phyloP scores from a whole-genome alignment of 129 eudicot species.

The Erigeron canadensis region DNA sequence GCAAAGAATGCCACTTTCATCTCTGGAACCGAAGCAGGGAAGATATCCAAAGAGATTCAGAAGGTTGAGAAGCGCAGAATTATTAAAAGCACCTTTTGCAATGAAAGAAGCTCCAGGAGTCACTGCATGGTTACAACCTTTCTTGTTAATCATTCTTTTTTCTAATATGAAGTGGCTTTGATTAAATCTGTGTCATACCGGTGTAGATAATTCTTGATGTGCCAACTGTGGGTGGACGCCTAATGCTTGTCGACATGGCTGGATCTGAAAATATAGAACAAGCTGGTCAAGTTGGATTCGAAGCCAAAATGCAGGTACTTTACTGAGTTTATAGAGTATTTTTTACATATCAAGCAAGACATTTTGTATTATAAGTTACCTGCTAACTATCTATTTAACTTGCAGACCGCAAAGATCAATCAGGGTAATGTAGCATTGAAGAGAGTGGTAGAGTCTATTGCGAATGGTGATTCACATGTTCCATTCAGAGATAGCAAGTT shows the following conservation, averaged over 20 bases:
- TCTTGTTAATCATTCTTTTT: not conserved
- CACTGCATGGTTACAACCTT: constrained; percentile 79
- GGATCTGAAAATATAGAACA: constrained; percentile 98
- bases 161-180: no score
- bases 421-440: constrained; percentile 93
- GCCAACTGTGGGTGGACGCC: constrained; percentile 94
- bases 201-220: constrained; percentile 87
- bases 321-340: not conserved
- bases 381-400: constrained; percentile 3
- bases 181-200: not conserved
- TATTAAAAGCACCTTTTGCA: constrained; percentile 82
- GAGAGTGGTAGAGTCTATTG: constrained; percentile 97
- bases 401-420: constrained; percentile 95
- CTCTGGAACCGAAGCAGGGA: constrained; percentile 89
- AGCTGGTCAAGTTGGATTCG: constrained; percentile 91
- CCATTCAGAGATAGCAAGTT: constrained; percentile 99
- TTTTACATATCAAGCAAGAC: not conserved
- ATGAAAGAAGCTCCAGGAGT: constrained; percentile 97
- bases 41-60: constrained; percentile 91
- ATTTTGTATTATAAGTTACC: not conserved
- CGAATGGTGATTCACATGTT: constrained; percentile 97
- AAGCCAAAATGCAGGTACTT: constrained; percentile 95
- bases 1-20: constrained; percentile 98
- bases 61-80: constrained; percentile 97
- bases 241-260: constrained; percentile 99